These are phyloP conservation scores for Grosmannia serpens DNA, from an alignment of 2,329 filamentous ascomycete genomes.

Conservation along the genomic window DNA sequence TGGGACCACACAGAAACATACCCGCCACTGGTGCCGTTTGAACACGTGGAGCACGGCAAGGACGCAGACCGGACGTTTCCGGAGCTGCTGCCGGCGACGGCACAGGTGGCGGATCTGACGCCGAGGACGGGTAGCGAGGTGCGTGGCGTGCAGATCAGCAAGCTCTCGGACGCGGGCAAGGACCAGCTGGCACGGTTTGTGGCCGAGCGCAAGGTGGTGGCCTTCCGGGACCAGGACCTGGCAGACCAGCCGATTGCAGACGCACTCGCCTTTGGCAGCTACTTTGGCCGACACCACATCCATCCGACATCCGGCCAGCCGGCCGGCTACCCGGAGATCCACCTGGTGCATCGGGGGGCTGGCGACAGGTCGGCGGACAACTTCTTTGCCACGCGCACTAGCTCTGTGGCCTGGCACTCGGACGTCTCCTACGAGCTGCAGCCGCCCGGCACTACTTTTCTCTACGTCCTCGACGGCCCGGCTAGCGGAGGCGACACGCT, in stretches of 20 bases:
- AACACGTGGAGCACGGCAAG: conserved; percentile 58
- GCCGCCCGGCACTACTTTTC: conserved; percentile 79
- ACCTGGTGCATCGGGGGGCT: conserved; percentile 60
- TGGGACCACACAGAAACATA: conserved; percentile 50
- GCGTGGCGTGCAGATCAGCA: conserved; percentile 54
- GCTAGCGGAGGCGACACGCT: conserved; percentile 73
- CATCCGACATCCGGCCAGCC: conserved; percentile 62
- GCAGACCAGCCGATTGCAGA: conserved; percentile 51
- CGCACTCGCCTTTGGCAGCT: conserved; percentile 52
- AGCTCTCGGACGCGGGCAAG: conserved; percentile 49
- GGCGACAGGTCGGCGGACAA: conserved; percentile 48
- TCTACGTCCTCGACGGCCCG: conserved; percentile 78
- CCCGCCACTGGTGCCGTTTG: conserved; percentile 50
- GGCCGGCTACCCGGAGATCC: conserved; percentile 55
- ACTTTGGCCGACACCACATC: conserved; percentile 53
- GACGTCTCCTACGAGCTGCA: conserved; percentile 83
- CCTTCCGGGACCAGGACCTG: conserved; percentile 59
- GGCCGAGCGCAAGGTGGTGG: conserved; percentile 57
- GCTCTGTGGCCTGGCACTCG: conserved; percentile 78
- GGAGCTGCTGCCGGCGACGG: conserved; percentile 45
- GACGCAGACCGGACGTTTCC: conserved; percentile 53
- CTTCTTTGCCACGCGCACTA: conserved; percentile 58
- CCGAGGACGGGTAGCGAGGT: conserved; percentile 59
- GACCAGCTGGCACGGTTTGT: conserved; percentile 60
- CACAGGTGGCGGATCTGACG: conserved; percentile 41